Base-by-base conservation (phyloP, 495 filamentous ascomycete species). In the Pyrenula massariospora region DNA sequence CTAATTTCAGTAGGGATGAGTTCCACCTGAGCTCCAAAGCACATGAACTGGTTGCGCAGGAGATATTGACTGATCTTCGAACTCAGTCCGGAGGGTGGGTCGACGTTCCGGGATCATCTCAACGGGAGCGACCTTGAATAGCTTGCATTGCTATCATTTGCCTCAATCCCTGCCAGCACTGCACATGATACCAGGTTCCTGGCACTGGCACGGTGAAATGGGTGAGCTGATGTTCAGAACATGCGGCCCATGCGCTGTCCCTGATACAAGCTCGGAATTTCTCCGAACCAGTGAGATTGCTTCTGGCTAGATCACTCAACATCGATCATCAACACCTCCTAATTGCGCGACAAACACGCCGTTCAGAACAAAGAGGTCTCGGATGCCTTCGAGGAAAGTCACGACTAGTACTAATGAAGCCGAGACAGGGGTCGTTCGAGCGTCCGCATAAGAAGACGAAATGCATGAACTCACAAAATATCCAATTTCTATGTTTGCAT, bases 21-120 rank as follows among this genome's bases (percentile, higher is more conserved):
- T 76, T 79, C 67, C 70, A 74, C 58, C 62, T 79, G 59, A 77
- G 77, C 10, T 67, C 75, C 21, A 70, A 68, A 12, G 74, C 72
- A 53, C 75, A 79, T 58, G 67, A 72, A 53, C 69, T 80, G 53
- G 66, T 80, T 65, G 74, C 70, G 24, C 63, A 65, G 50, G 77
- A 70, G 48, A 64, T 79, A 12, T 70, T 77, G 57, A 65, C 70
- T 57, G 73, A 70, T 20, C 73, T 78, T 57, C 31, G 64, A 73
- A 42, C 66, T 66, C 23, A 63, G 68, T 50, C 64, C 70, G 58
- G 53, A 48, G 21, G 49, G 22, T 19, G 31, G 25, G 21, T 11
- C 52, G n/a, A n/a, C 23, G 15, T 3, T 23, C n/a, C 11, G 19
- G 25, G 10, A n/a, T 2, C n/a, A 25, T 5, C 10, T 23, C 52